Evolutionary conservation across 202 grass and related monocot species (phyloP).

Genomic region (Setaria viridis): DNA sequence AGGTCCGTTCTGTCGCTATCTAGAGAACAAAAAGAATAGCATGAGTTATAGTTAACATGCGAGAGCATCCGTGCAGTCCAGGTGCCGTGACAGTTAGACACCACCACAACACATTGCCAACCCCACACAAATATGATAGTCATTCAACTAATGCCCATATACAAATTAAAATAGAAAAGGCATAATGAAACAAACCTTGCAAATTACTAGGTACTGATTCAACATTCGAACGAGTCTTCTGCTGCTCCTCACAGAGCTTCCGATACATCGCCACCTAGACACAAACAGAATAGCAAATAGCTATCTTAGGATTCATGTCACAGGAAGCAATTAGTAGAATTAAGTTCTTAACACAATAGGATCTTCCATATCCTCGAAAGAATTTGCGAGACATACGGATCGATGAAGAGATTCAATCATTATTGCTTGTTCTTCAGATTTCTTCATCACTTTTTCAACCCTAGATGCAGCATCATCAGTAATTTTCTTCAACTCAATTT

Average conservation of each 20-base stretch:
- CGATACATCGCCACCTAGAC: conserved; percentile 94
- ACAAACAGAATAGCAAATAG: not conserved
- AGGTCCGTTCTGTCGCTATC: conserved; percentile 72
- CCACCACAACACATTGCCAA: conserved; percentile 14
- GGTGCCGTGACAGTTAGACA: conserved; percentile 27
- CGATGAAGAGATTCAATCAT: conserved; percentile 99
- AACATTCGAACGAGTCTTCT: conserved; percentile 62
- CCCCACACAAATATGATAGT: conserved; percentile 1
- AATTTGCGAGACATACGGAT: conserved; percentile 66
- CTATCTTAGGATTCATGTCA: conserved; percentile 34
- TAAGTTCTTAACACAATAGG: not conserved
- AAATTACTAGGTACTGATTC: conserved; percentile 48
- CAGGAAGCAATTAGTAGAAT: conserved; percentile 13
- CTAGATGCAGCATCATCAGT: conserved; percentile 63
- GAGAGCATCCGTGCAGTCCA: conserved; percentile 23
- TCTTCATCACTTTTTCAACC: conserved; percentile 90
- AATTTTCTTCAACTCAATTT: conserved; percentile 83
- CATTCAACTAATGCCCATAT: not conserved
- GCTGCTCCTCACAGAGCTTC: conserved; percentile 92
- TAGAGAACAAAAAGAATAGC: conserved; percentile 40
- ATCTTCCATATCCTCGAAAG: conserved; percentile 14
- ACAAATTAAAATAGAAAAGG: not conserved
- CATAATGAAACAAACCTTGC: conserved; percentile 57
- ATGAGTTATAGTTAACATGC: conserved; percentile 27
- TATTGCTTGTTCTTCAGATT: conserved; percentile 90